Evolutionary conservation across 2,329 filamentous ascomycete species (phyloP), one percentile per base, ranked within the genome.

Genomic region (Fusarium torulosum): DNA sequence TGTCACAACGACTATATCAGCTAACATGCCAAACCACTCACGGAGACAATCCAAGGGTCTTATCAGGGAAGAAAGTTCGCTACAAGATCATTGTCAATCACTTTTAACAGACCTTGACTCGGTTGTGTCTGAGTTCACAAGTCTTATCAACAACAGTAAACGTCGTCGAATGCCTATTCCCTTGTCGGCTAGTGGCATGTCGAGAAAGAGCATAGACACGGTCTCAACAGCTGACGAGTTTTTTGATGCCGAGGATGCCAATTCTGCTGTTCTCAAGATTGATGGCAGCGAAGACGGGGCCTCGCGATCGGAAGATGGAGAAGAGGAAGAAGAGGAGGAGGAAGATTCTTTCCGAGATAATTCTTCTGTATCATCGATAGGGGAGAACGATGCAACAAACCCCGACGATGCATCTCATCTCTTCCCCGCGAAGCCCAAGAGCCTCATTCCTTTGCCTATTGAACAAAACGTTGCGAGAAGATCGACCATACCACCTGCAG

Each of bases 21-120:
- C 76, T 4, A 79, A 79, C 47, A 75, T 75, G 27, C 63, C 71
- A 2, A 77, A 72, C 47, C 71, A 72, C 25, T 68, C 76, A 29
- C 79, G 76, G 66, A 76, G 75, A 57, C 80, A 75, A 56, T 80
- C 78, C 4, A 81, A 75, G 58, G 75, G 74, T 4, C 75, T 72
- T 10, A 72, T 76, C 2, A 83, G 86, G 42, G 84, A 86, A 33
- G 88, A 92, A 72, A 86, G 86, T 54, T 89, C 87, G 56, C 85
- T 96, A 6, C 90, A 97, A 72, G 93, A 94, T 38, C 89, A 97
- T 74, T 93, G 95, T 72, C 88, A 93, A 76, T 89, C 91, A 14
- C 79, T 99, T n/a, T 83, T 98, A 4, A 88, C 86, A 15, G 94
- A 98, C 74, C 83, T 99, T 3, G 94, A 99, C 75, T 84, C 86